Conservation (phyloP, 2,329 filamentous ascomycete species). For the Cryoendolithus antarcticus region DNA sequence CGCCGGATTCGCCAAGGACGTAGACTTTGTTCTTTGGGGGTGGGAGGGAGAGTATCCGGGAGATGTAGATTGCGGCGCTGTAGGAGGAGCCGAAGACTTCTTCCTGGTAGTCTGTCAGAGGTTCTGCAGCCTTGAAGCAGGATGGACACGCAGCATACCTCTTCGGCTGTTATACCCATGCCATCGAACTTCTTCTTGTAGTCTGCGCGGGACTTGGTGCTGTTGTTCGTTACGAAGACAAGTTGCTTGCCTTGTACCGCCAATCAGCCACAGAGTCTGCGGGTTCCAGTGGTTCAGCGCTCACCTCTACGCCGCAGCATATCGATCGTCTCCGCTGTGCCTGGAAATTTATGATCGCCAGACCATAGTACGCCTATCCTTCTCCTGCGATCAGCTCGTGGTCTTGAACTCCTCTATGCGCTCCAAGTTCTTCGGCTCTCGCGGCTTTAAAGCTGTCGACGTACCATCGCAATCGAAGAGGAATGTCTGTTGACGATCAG, state of each 20-base stretch:
- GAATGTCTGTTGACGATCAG: conserved; percentile 52
- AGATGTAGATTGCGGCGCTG: conserved; percentile 90
- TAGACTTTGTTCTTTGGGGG: conserved; percentile 82
- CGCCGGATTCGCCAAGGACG: conserved; percentile 79
- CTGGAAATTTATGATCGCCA: conserved; percentile 77
- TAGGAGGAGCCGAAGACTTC: conserved; percentile 96
- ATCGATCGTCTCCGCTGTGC: conserved; percentile 72
- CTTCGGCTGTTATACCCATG: conserved; percentile 65
- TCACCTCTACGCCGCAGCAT: conserved; percentile 70
- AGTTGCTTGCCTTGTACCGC: conserved; percentile 62
- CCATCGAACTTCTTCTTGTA: conserved; percentile 83
- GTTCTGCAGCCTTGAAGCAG: not conserved
- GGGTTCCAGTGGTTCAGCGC: not conserved
- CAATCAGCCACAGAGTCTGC: too few relatives aligned
- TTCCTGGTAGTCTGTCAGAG: conserved; percentile 39
- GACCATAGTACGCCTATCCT: conserved; percentile 86
- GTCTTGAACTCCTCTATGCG: too few relatives aligned
- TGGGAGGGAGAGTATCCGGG: conserved; percentile 72
- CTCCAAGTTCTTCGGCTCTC: too few relatives aligned
- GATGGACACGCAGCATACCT: conserved; percentile 29
- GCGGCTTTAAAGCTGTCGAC: not conserved
- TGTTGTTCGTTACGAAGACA: conserved; percentile 98
- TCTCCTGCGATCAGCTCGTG: conserved; percentile 27
- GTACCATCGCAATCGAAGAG: conserved; percentile 94
- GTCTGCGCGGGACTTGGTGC: conserved; percentile 84